Base-by-base conservation (phyloP, 2,329 filamentous ascomycete species). In the Curvularia spicifera region DNA sequence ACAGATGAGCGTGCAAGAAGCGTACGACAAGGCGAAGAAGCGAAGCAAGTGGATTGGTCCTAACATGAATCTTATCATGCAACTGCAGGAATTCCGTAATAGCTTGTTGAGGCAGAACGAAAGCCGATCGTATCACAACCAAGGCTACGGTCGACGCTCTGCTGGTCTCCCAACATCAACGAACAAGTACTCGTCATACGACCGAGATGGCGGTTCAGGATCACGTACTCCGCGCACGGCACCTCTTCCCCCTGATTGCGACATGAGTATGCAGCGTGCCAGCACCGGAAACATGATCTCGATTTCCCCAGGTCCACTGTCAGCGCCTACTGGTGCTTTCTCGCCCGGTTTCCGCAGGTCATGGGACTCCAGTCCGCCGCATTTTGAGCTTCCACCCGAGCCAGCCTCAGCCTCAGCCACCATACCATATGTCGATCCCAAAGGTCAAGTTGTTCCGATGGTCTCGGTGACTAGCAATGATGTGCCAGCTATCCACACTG, bases 61-160 rank as follows among this genome's bases (percentile, higher is more conserved):
- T 0, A 96, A 96, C 76, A 96, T 96, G 91, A 91, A 91, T 66
- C 82, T 96, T 65, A 93, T 96, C 83, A 95, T 95, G 82, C 93
- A 91, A 66, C 80, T 96, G 47, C 91, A 93, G 74, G 91, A 94
- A 70, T 94, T 93, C 72, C 83, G 61, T 76, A 84, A 65, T 73
- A 84, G 70, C 78, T 82, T 75, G 43, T 56, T 77, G n/a, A 71
- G 73, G 53, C 65, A 71, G 9, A 78, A 74, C 42, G 71, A 75
- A 31, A 71, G 61, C 46, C 63, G 73, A 22, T 66, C 67, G 8
- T 71, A 66, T 29, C 71, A 72, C 48, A 73, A 69, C 48, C 72
- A 73, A 58, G 66, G 60, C 6, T 76, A 71, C 55, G 73, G 72
- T 31, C 63, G 73, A 42, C 69, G 74, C 47, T 73, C 73, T 33